A percentile compares a stretch with the other conserved stretches of the same genome.
Evolutionary conservation across 441 rosid species (phyloP).

Genomic region (Eruca vesicaria): DNA sequence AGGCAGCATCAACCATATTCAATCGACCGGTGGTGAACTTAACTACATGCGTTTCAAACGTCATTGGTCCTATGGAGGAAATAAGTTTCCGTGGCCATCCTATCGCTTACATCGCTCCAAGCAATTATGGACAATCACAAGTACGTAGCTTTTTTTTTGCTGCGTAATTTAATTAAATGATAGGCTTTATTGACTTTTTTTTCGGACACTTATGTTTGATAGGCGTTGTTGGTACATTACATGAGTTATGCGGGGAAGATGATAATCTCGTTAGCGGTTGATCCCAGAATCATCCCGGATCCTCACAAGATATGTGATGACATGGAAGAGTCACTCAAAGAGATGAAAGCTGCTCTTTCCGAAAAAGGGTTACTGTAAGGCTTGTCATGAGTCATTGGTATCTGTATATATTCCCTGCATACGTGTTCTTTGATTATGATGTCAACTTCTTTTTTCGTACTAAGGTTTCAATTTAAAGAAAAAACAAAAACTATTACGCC

Average conservation of each 20-base stretch:
- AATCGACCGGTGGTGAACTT: conserved; percentile 49
- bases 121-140: conserved; percentile 31
- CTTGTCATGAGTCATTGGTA: neutral
- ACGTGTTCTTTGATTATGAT: neutral
- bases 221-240: conserved; percentile 30
- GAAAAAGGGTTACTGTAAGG: conserved; percentile 18
- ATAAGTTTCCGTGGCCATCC: conserved; percentile 74
- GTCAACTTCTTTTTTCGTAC: too few species aligned
- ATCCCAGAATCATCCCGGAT: conserved; percentile 14
- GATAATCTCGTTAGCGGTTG: conserved; percentile 18
- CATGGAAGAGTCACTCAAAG: conserved; percentile 25
- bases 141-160: neutral
- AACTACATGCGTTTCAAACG: conserved; percentile 63
- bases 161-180: too few species aligned
- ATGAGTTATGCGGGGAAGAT: conserved; percentile 27
- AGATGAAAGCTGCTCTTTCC: conserved; percentile 13
- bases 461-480: too few species aligned
- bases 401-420: neutral
- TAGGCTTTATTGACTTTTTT: neutral
- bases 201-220: neutral
- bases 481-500: too few species aligned
- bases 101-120: conserved; percentile 35
- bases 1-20: conserved; percentile 32
- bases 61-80: conserved; percentile 75
- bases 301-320: conserved; percentile 28